Base-by-base conservation (phyloP, 2,329 filamentous ascomycete genomes). In the Paracoccidioides brasiliensis region DNA sequence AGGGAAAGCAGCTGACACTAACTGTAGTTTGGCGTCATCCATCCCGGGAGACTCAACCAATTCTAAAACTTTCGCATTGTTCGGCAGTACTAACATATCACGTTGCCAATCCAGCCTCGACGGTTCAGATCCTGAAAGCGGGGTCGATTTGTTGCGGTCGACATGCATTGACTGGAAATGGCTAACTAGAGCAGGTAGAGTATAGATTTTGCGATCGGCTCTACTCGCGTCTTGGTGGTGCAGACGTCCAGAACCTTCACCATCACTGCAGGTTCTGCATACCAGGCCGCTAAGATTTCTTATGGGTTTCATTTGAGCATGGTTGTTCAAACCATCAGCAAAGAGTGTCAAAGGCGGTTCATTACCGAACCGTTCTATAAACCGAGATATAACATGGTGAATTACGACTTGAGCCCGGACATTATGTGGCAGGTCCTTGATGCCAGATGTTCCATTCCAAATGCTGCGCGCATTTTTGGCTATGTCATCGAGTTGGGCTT, bases 351-450 rank as follows among this genome's bases (percentile, higher is more conserved):
- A 64, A 7, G 77, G 73, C 0, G 81, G 79, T 43, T 77, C 75
- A 57, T 82, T 75, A 14, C 72, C 72, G 65, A 84, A 88, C 51
- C 74, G 75, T 14, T 77, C 67, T 45, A 76, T 73, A 63, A 84
- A 88, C 40, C 74, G 75, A 55, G 76, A 76, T 55, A 79, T 74
- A 53, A 83, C 70, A 64, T 86, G 81, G 64, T 85, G 76, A 44
- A 90, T 76, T 8, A 86, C 73, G 49, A 82, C 77, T 57, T 80
- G 79, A 14, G 86, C 75, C 60, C 82, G 81, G 49, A 87, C 75
- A 57, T 78, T 79, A 42, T 79, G 78, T 12, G 82, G 78, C 14
- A 88, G 69, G 52, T 82, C 78, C 61, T 80, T 80, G 59, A 88
- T 73, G 3, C 76, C 75, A 6, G 76, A 76, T 2, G 83, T 78